Conservation (phyloP, 202 grass and related monocot species). For the Zizania palustris region DNA sequence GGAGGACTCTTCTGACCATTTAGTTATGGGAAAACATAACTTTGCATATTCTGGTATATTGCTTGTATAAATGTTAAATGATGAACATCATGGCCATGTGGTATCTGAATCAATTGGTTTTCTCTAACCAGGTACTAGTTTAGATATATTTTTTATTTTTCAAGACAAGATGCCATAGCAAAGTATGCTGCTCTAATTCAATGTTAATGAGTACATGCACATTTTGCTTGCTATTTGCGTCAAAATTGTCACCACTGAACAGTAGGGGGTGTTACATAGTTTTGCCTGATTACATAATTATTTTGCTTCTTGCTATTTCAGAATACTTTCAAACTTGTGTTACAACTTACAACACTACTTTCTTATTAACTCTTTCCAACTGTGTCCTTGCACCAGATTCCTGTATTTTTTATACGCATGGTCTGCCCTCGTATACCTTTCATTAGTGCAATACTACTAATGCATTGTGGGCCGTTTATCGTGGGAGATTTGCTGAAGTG, state of each 20-base stretch:
- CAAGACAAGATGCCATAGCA: slow-evolving; percentile 6
- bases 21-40: slow-evolving; percentile 10
- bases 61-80: not conserved
- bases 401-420: slow-evolving; percentile 94
- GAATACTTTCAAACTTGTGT: not conserved
- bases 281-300: slow-evolving; percentile 6
- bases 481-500: slow-evolving; percentile 83
- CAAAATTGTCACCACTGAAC: slow-evolving; percentile 15
- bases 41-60: not conserved
- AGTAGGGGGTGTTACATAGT: not conserved
- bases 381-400: slow-evolving; percentile 66
- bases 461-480: slow-evolving; percentile 85
- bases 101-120: not conserved
- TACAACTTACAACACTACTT: slow-evolving; percentile 15
- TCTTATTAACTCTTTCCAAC: slow-evolving; percentile 35
- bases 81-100: not conserved
- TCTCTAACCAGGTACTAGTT: not conserved
- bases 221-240: not conserved
- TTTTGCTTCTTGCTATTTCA: not conserved
- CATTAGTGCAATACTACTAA: slow-evolving; percentile 60
- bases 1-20: not conserved
- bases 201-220: not conserved
- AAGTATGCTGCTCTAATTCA: slow-evolving; percentile 12
- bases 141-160: not conserved
- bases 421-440: slow-evolving; percentile 78